Evolutionary conservation across 208 protist species (phyloP), one percentile per base, ranked within the genome.

Genomic region (Endotrypanum monterogeii): DNA sequence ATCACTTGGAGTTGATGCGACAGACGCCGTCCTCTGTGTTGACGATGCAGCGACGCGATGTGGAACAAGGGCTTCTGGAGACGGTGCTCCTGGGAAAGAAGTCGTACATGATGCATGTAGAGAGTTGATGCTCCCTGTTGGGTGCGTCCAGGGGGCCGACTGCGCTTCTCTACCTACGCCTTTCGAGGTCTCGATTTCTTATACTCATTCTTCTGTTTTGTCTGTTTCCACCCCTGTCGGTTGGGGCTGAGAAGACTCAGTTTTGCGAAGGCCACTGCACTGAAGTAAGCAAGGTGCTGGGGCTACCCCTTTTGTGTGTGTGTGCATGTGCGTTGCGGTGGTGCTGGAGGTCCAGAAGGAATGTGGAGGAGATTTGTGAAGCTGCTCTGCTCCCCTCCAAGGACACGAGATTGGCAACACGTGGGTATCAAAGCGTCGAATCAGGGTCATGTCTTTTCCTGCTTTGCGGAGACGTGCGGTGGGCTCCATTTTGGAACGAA

Each of bases 1-100:
- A 80, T 58, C 73, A 77, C 44, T 57, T 75, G 25, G 68, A 69
- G 50, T 32, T 77, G 44, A 66, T 50, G 23, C 63, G 71, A 3
- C 73, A 78, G 12, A 51, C 48, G 16, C 73, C 69, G 8, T 76
- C 63, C 16, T 91, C 90, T n/a, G 63, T 90, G 58, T 63, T 95
- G 55, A 83, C 86, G 55, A 79, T 80, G 66, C 87, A 95, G 72
- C 81, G 90, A 16, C 71, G 82, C 6, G 80, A 89, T 60, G 76
- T 95, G 23, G 90, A 92, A 73, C 72, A 85, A 41, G 86, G 90
- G 2, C 67, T 95, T 41, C 66, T 90, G 41, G 79, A 83, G 69
- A 85, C 82, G 12, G 82, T 91, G 30, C 44, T 94, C n/a, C 77
- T 87, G 44, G 71, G 80, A 14, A 57, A 57, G 20, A 81, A 76